A percentile compares a stretch with the other conserved stretches of the same genome.
Conservation (phyloP, 2,329 filamentous ascomycete genomes). For the Plenodomus tracheiphilus region DNA sequence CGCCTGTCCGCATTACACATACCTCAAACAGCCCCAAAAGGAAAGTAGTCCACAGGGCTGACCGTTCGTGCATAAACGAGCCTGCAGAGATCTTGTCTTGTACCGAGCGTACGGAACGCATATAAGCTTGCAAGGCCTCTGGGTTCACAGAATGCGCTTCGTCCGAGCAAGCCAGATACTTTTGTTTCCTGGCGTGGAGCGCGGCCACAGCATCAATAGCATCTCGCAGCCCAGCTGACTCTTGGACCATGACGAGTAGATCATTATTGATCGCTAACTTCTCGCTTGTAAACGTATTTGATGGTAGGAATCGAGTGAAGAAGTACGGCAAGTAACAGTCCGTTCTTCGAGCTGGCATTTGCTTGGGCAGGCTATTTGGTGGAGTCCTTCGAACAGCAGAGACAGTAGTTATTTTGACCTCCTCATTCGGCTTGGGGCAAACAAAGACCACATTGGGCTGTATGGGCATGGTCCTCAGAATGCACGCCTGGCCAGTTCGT, state of each 20-base stretch:
- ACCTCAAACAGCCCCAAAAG: constrained; percentile 32
- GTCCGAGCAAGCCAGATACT: not conserved
- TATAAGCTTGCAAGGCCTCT: constrained; percentile 23
- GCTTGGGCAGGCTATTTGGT: not conserved
- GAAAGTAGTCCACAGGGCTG: constrained; percentile 31
- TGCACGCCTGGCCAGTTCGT: constrained; percentile 19
- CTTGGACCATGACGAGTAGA: constrained; percentile 12
- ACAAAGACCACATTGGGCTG: constrained; percentile 20
- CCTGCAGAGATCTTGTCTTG: constrained; percentile 14
- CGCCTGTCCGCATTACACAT: not conserved
- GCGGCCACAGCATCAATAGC: constrained; percentile 24
- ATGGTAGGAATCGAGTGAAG: constrained; percentile 24
- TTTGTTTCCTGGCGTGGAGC: constrained; percentile 6
- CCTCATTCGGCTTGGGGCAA: not conserved
- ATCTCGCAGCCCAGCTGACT: constrained; percentile 19
- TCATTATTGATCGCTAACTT: constrained; percentile 9
- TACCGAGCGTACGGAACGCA: constrained; percentile 17
- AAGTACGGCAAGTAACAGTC: constrained; percentile 19
- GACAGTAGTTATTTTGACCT: not conserved
- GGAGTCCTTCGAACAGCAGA: not conserved
- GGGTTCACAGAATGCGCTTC: not conserved
- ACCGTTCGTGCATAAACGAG: constrained; percentile 15
- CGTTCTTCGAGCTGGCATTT: constrained; percentile 5
- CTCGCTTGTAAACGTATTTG: constrained; percentile 21
- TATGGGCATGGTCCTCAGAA: constrained; percentile 3